phyloP scores from a whole-genome alignment of 2,329 filamentous ascomycete genomes.

The Penicillium sp. region DNA sequence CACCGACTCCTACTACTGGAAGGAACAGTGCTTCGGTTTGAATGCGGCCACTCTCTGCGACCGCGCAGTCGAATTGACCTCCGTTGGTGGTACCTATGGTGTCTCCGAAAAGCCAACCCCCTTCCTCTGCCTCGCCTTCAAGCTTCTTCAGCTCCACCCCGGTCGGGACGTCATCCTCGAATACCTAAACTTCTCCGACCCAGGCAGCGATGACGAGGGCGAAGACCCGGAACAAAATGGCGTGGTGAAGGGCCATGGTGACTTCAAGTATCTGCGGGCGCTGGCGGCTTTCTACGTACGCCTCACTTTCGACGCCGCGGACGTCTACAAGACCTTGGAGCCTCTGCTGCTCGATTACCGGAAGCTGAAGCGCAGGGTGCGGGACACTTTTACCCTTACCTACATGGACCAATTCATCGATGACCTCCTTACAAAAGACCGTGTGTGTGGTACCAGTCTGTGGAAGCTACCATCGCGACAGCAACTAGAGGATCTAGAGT shows the following conservation, averaged over 20 bases:
- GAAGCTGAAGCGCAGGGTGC: slow-evolving; percentile 75
- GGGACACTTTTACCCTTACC: slow-evolving; percentile 71
- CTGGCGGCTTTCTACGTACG: slow-evolving; percentile 92
- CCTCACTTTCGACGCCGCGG: slow-evolving; percentile 75
- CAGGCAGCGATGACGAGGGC: slow-evolving; percentile 53
- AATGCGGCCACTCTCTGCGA: slow-evolving; percentile 80
- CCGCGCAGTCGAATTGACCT: slow-evolving; percentile 78
- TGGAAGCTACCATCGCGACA: slow-evolving; percentile 86
- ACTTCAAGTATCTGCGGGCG: slow-evolving; percentile 76
- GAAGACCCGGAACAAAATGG: slow-evolving; percentile 26
- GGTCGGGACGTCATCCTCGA: slow-evolving; percentile 73
- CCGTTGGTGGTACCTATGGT: slow-evolving; percentile 85
- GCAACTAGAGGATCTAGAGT: slow-evolving; percentile 81
- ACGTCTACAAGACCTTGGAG: slow-evolving; percentile 78
- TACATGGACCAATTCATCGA: slow-evolving; percentile 92
- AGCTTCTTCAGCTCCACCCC: slow-evolving; percentile 84
- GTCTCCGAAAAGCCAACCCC: slow-evolving; percentile 78
- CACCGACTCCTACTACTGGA: slow-evolving; percentile 94
- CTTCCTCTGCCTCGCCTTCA: slow-evolving; percentile 92
- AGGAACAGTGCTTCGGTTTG: slow-evolving; percentile 95
- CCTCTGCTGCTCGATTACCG: slow-evolving; percentile 76
- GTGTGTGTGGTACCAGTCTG: slow-evolving; percentile 85
- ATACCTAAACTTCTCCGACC: slow-evolving; percentile 74
- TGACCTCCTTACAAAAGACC: slow-evolving; percentile 80
- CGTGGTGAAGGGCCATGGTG: slow-evolving; percentile 38